Evolutionary conservation across 2,329 filamentous ascomycete genomes (phyloP), one percentile per base, ranked within the genome.

Genomic region (Dryadomyces quercivorus): DNA sequence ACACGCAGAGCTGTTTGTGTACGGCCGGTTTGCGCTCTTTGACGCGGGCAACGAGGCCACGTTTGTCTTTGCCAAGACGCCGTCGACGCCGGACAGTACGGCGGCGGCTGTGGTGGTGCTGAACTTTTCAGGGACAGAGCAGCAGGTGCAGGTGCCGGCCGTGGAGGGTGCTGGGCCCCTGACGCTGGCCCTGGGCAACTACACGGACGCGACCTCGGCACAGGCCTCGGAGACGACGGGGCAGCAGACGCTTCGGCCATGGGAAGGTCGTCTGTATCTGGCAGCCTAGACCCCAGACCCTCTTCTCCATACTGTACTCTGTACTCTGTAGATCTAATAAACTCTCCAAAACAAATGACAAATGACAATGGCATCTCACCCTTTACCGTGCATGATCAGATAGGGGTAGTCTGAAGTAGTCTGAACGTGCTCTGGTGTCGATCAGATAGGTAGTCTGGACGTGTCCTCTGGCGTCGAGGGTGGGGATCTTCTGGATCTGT

Each of bases 1-100:
- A 58, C 70, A 81, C 61, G 72, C 72, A 16, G 75, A 81, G 46
- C 64, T 82, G 9, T 79, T 88, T 55, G 75, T 84, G 1, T 77
- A 84, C 59, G 83, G 83, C 6, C 68, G 72, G 20, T 86, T 80
- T 63, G 66, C 76, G 48, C 64, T 75, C 9, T 66, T 78, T 40
- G 76, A 78, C 50, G 63, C 70, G 18, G 70, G 73, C n/a, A 67
- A 73, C 47, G 66, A 72, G 55, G 55, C 68, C 53, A 71, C 70
- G 0, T 75, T 76, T 60, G 62, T 73, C 2, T 77, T 72, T 61
- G 65, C 64, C 38, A 75, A 76, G 66, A 65, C 52, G 9, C 57
- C 61, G 40, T 9, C 22, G n/a, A 62, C 15, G 56, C 53, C 34
- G 7, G 21, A 13, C 18, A 16, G 22, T 5, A 26, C 6, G 8